These are phyloP conservation scores for Spatholobus suberectus DNA, from an alignment of 306 rosid species.

Conservation along the genomic window DNA sequence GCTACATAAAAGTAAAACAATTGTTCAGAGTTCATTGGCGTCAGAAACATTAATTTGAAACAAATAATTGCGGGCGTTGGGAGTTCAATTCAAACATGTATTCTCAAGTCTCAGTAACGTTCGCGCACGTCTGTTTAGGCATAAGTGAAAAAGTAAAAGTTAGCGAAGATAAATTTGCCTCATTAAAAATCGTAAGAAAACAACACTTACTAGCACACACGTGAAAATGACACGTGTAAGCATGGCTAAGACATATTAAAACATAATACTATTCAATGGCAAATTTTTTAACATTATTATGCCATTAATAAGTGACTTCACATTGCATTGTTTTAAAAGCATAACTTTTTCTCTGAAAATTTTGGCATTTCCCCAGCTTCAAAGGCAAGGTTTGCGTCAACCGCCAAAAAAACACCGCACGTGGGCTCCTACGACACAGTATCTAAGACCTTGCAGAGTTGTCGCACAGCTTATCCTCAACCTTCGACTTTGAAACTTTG, in stretches of 20 bases:
- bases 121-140: background rate
- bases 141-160: background rate
- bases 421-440: constrained; percentile 31
- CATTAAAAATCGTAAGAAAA: background rate
- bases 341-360: background rate
- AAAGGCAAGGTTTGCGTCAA: constrained; percentile 5
- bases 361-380: background rate
- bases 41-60: background rate
- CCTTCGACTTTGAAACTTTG: constrained; percentile 50
- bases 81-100: background rate
- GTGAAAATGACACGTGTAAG: background rate
- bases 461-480: constrained; percentile 30
- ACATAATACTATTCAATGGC: background rate
- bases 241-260: background rate
- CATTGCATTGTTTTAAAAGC: too few species aligned
- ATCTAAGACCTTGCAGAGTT: background rate
- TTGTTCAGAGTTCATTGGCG: background rate
- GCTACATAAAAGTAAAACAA: background rate
- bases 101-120: background rate
- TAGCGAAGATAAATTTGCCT: background rate
- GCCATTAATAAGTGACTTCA: background rate
- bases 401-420: constrained; percentile 28
- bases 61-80: background rate
- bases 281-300: background rate
- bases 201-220: background rate